Conservation (phyloP, 1,284 basidiomycete genomes). For the Exobasidium rhododendri region DNA sequence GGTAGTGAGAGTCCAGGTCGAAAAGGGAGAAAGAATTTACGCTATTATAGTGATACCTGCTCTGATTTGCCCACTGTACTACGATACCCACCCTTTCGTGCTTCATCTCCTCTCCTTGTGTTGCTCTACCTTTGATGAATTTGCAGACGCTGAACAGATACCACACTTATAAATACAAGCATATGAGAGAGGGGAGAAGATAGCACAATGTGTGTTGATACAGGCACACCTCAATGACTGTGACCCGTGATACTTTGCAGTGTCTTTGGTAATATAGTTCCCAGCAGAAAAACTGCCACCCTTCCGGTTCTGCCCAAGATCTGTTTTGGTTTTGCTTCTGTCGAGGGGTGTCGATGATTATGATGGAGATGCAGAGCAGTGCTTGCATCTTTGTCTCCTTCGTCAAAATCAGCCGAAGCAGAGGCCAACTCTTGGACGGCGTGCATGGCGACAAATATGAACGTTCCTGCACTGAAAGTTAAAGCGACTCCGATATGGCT, state of each 20-base stretch:
- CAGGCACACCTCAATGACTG: conserved; percentile 12
- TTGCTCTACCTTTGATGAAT: no score
- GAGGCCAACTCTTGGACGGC: conserved; percentile 47
- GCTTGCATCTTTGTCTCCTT: neutral
- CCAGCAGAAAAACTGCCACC: conserved; percentile 11
- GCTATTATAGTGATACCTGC: neutral
- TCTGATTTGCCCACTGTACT: neutral
- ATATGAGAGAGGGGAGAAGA: neutral
- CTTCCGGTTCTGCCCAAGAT: conserved; percentile 17
- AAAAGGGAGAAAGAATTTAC: neutral
- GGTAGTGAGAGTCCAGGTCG: no score
- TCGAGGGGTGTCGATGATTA: conserved; percentile 1
- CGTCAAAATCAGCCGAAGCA: neutral
- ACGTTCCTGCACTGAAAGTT: conserved; percentile 84
- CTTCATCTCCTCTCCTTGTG: neutral
- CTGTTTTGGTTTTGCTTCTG: neutral
- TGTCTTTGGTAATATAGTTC: conserved; percentile 14
- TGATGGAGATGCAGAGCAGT: conserved; percentile 3
- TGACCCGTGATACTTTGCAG: conserved; percentile 18
- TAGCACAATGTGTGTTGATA: no score
- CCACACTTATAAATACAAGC: neutral
- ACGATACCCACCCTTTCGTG: neutral
- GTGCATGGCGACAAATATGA: conserved; percentile 83
- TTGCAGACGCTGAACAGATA: no score
- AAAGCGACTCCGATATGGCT: conserved; percentile 66